Base-by-base conservation (phyloP, 2,329 filamentous ascomycete species). In the Monosporascus sp. region DNA sequence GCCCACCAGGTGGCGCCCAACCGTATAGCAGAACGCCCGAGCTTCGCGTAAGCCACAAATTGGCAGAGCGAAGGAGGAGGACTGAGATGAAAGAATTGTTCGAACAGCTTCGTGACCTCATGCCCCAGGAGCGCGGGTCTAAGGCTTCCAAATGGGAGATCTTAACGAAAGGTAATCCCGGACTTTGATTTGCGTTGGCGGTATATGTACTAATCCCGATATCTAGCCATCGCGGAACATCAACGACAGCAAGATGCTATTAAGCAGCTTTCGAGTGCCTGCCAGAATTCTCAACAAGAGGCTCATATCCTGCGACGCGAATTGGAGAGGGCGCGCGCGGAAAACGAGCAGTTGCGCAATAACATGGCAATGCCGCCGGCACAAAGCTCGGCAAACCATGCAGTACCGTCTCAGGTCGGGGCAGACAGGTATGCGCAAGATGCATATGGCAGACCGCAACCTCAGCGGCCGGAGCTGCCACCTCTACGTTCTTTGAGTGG, bases 121-220 rank as follows among this genome's bases (percentile, higher is more conserved):
- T 93, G 72, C 89, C 89, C 1, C 87, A 90, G 60, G 89, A 90
- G 62, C 83, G 89, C 17, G 89, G 89, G 1, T 87, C 86, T 24
- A 95, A 94, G 68, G 89, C 89, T 0, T 92, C 88, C 60, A 95
- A 95, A 62, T 95, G 89, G 89, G 89, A 95, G 62, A 91, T 93
- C 48, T 68, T 95, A 17, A 91, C 88, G 3, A 93, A 93, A 76
- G 88, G 89, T 92, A 73, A 57, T 79, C 67, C n/a, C 11, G 25
- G 6, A 34, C 34, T 5, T 31, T 44, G 20, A 44, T 51, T 38
- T 20, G 42, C n/a, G 5, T 27, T 51, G 25, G 15, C 20, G 7
- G 6, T 50, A 37, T 51, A 58, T 46, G 57, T 57, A 51, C 57
- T 67, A 25, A 68, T 47, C 22, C 45, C 2, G 27, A 1, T 18